Evolutionary conservation across 2,329 filamentous ascomycete species (phyloP).

Genomic region (Diaporthe sp.): DNA sequence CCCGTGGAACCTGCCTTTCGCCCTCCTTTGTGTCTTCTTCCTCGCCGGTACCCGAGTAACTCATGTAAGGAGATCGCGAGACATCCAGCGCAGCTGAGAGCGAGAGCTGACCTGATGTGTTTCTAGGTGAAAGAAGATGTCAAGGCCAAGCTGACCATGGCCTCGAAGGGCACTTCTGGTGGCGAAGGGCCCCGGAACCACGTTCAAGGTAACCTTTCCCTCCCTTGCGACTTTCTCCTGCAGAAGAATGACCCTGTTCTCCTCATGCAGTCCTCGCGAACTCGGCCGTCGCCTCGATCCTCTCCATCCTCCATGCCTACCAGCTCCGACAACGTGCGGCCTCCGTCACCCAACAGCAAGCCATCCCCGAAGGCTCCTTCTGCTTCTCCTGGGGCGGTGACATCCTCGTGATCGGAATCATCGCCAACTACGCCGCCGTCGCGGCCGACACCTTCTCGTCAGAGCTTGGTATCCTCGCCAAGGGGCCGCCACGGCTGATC

Average conservation of each 20-base stretch:
- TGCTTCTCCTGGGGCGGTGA: slow-evolving; percentile 74
- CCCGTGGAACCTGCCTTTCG: slow-evolving; percentile 94
- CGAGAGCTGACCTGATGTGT: slow-evolving; percentile 36
- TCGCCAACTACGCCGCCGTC: slow-evolving; percentile 90
- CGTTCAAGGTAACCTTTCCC: slow-evolving; percentile 72
- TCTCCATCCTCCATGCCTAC: slow-evolving; percentile 70
- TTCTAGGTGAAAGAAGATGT: slow-evolving; percentile 84
- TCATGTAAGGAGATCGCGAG: slow-evolving; percentile 67
- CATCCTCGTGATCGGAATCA: slow-evolving; percentile 73
- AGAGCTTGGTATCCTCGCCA: slow-evolving; percentile 91
- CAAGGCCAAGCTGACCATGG: slow-evolving; percentile 85
- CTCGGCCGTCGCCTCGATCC: slow-evolving; percentile 80
- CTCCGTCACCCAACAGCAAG: slow-evolving; percentile 40
- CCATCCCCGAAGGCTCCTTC: slow-evolving; percentile 53
- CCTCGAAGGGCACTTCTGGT: slow-evolving; percentile 77
- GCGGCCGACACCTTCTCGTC: slow-evolving; percentile 95
- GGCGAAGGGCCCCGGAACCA: slow-evolving; percentile 88
- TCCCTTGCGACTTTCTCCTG: too few relatives aligned
- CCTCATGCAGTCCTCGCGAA: slow-evolving; percentile 78
- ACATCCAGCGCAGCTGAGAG: neutral
- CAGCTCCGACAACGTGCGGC: slow-evolving; percentile 66
- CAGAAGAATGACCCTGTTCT: neutral
- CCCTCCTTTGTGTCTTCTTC: slow-evolving; percentile 86
- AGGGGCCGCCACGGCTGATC: slow-evolving; percentile 82
- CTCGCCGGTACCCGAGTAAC: slow-evolving; percentile 86